Percentiles rank a stretch among this genome's conserved stretches.
These are phyloP conservation scores for Aspergillus pseudoviridinutans DNA, from an alignment of 2,329 filamentous ascomycete genomes.

Conservation along the genomic window DNA sequence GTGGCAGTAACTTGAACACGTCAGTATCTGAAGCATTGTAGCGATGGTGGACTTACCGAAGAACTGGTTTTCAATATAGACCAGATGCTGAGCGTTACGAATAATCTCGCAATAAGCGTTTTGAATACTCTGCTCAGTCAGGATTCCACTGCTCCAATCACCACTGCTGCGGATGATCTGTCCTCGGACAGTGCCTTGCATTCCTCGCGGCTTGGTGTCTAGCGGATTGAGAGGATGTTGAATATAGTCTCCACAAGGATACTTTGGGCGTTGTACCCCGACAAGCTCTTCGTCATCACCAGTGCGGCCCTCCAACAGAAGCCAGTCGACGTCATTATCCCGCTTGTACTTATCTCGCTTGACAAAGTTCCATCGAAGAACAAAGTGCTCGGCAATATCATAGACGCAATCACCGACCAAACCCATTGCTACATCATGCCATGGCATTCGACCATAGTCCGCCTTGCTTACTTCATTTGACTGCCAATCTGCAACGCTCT, in stretches of 20 bases:
- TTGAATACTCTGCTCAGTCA: slow-evolving; percentile 77
- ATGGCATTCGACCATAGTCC: slow-evolving; percentile 92
- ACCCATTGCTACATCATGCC: slow-evolving; percentile 94
- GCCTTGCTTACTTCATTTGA: slow-evolving; percentile 87
- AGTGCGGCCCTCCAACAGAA: slow-evolving; percentile 70
- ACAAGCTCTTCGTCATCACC: slow-evolving; percentile 79
- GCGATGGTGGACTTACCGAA: slow-evolving; percentile 58
- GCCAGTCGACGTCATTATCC: slow-evolving; percentile 77
- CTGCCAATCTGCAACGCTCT: slow-evolving; percentile 88
- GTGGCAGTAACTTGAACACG: slow-evolving; percentile 66
- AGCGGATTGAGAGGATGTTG: slow-evolving; percentile 72
- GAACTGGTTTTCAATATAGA: slow-evolving; percentile 99
- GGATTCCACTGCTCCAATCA: slow-evolving; percentile 91
- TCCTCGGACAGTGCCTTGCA: slow-evolving; percentile 71
- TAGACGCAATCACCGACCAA: slow-evolving; percentile 85
- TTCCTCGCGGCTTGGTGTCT: slow-evolving; percentile 58
- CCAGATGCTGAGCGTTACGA: slow-evolving; percentile 79
- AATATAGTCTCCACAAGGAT: slow-evolving; percentile 83
- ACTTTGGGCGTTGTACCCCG: slow-evolving; percentile 81
- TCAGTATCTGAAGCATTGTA: slow-evolving; percentile 17
- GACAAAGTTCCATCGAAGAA: slow-evolving; percentile 92
- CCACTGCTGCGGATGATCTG: slow-evolving; percentile 86
- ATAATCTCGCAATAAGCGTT: slow-evolving; percentile 86
- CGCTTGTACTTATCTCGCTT: slow-evolving; percentile 98
- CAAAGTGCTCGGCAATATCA: slow-evolving; percentile 93